Conservation (phyloP, 257 asterid species). For the Jaltomata sinuosa region DNA sequence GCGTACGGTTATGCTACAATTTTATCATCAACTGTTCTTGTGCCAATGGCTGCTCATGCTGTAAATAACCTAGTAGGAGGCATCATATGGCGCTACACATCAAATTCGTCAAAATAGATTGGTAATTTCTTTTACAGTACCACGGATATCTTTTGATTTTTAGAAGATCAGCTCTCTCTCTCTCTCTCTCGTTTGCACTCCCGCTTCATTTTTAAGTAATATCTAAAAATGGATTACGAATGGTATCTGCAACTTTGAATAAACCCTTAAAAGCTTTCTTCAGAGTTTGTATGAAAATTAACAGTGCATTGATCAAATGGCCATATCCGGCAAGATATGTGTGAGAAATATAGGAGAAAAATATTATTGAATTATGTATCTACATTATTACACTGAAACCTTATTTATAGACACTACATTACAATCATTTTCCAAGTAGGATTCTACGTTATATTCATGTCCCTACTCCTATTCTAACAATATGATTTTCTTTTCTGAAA, state of each 20-base stretch:
- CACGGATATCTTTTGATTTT: background rate
- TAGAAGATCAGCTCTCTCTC: background rate
- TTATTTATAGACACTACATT: too few species aligned
- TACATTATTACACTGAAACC: too few species aligned
- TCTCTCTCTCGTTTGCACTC: background rate
- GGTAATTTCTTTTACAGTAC: background rate
- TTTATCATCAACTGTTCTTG: conserved; percentile 43
- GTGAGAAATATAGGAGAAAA: too few species aligned
- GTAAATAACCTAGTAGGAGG: conserved; percentile 73
- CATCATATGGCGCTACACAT: conserved; percentile 54
- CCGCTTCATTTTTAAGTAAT: background rate
- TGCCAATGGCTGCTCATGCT: conserved; percentile 87
- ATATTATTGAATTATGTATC: too few species aligned
- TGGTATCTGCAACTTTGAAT: background rate
- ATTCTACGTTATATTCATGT: too few species aligned
- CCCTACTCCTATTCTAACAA: too few species aligned
- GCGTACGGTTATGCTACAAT: conserved; percentile 59
- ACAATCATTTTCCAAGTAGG: too few species aligned
- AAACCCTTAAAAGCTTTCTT: background rate
- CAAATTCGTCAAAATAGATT: conserved; percentile 29
- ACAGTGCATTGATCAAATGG: background rate
- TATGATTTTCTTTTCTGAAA: background rate
- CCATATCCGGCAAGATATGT: background rate
- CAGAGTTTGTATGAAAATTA: background rate
- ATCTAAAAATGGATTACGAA: background rate